phyloP scores from a whole-genome alignment of 1,284 basidiomycete genomes.

The Vanrija sp. region DNA sequence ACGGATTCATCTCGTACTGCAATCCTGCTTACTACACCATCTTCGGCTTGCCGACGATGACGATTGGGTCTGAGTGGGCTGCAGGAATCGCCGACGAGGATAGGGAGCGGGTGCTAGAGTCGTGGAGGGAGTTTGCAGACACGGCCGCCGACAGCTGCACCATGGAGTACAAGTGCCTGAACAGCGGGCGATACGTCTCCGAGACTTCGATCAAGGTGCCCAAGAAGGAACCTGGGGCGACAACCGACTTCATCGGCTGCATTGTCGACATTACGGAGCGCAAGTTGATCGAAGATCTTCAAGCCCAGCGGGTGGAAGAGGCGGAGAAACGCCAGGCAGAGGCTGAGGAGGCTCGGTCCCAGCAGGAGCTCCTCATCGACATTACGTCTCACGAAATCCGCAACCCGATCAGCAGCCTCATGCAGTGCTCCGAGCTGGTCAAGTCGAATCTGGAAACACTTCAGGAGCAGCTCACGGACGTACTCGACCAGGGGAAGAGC shows the following conservation, averaged over 20 bases:
- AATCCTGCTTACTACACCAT: constrained; percentile 34
- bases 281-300: constrained; percentile 38
- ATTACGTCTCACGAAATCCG: constrained; percentile 47
- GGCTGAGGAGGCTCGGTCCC: constrained; percentile 40
- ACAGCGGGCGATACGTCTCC: constrained; percentile 7
- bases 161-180: constrained; percentile 14
- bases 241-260: constrained; percentile 20
- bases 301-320: constrained; percentile 32
- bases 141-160: neutral
- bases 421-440: constrained; percentile 39
- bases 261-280: constrained; percentile 37
- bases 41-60: constrained; percentile 18
- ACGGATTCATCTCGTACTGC: constrained; percentile 27
- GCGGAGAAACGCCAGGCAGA: constrained; percentile 36
- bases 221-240: constrained; percentile 1
- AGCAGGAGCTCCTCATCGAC: constrained; percentile 45
- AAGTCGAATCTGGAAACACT: constrained; percentile 37
- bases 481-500: constrained; percentile 12
- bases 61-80: constrained; percentile 21
- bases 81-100: constrained; percentile 18
- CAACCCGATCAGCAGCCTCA: constrained; percentile 10
- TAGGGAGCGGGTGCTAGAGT: constrained; percentile 7
- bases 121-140: constrained; percentile 15
- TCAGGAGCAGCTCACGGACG: constrained; percentile 31
- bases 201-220: constrained; percentile 16